These are phyloP conservation scores for Lenwebbia sp. DNA, from an alignment of 345 rosid genomes.

Conservation along the genomic window DNA sequence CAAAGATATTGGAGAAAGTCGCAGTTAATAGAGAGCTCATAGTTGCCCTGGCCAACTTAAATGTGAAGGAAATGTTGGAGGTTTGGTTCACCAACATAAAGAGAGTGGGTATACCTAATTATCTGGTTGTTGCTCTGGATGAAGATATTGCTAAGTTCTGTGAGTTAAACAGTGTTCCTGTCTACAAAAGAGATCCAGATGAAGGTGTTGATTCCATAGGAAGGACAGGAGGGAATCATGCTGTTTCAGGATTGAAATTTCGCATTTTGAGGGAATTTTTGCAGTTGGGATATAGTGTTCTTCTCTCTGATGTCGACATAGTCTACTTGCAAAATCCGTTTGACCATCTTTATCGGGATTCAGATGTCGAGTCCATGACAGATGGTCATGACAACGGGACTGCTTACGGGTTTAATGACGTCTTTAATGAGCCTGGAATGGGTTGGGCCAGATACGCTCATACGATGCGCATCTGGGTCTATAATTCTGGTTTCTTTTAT, in stretches of 20 bases:
- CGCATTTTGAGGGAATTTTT: constrained; percentile 36
- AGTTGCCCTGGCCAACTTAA: constrained; percentile 46
- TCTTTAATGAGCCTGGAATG: constrained; percentile 32
- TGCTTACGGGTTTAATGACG: constrained; percentile 30
- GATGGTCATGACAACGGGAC: constrained; percentile 36
- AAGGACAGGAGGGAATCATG: constrained; percentile 26
- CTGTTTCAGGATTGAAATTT: constrained; percentile 40
- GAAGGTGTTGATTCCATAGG: constrained; percentile 22
- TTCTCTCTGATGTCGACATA: constrained; percentile 38
- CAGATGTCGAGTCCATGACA: constrained; percentile 40
- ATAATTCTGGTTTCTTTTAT: constrained; percentile 42
- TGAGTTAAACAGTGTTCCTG: constrained; percentile 28
- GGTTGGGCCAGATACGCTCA: constrained; percentile 43
- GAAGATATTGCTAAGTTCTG: constrained; percentile 25
- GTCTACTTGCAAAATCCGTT: constrained; percentile 38
- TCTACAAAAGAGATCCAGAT: constrained; percentile 28
- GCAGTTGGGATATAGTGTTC: constrained; percentile 43
- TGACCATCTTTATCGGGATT: constrained; percentile 31
- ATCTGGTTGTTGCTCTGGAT: constrained; percentile 34
- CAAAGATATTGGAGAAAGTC: constrained; percentile 19
- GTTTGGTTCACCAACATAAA: constrained; percentile 45
- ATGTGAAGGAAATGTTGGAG: constrained; percentile 27
- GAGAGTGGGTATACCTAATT: constrained; percentile 31
- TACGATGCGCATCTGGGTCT: constrained; percentile 42
- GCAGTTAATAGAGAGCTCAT: constrained; percentile 26